phyloP scores from a whole-genome alignment of 257 asterid genomes.

The Ophiorrhiza pumila region DNA sequence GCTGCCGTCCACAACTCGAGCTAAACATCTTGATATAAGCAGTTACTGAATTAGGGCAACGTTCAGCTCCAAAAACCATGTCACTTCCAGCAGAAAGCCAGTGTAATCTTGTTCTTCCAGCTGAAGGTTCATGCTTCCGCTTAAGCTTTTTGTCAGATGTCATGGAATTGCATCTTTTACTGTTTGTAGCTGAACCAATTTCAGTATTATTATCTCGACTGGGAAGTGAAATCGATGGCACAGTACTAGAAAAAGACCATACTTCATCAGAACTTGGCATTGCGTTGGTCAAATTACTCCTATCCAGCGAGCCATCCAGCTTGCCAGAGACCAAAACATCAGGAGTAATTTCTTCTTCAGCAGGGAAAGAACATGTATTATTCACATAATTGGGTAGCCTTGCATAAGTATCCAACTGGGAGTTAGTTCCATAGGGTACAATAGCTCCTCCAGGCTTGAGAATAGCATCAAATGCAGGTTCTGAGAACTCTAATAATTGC shows the following conservation, averaged over 20 bases:
- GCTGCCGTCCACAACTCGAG: neutral
- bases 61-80: conserved; percentile 35
- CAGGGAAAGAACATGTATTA: conserved; percentile 15
- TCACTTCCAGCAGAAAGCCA: conserved; percentile 45
- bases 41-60: conserved; percentile 40
- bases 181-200: conserved; percentile 22
- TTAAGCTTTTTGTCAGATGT: conserved; percentile 11
- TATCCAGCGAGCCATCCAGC: neutral
- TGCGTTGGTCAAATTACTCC: conserved; percentile 2
- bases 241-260: conserved; percentile 17
- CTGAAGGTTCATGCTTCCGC: conserved; percentile 22
- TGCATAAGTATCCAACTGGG: conserved; percentile 26
- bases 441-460: conserved; percentile 31
- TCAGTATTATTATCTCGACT: conserved; percentile 26
- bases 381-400: conserved; percentile 17
- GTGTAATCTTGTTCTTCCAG: conserved; percentile 11
- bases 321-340: conserved; percentile 7
- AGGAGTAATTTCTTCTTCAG: conserved; percentile 17
- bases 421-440: conserved; percentile 37
- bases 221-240: conserved; percentile 23
- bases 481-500: conserved; percentile 27
- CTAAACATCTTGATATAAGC: conserved; percentile 19
- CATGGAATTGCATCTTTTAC: conserved; percentile 16
- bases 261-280: conserved; percentile 25
- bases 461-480: conserved; percentile 17